A percentile compares a stretch with the other conserved stretches of the same genome.
These are phyloP conservation scores for Sphenostylis stenocarpa DNA, from an alignment of 306 rosid genomes.

Conservation along the genomic window DNA sequence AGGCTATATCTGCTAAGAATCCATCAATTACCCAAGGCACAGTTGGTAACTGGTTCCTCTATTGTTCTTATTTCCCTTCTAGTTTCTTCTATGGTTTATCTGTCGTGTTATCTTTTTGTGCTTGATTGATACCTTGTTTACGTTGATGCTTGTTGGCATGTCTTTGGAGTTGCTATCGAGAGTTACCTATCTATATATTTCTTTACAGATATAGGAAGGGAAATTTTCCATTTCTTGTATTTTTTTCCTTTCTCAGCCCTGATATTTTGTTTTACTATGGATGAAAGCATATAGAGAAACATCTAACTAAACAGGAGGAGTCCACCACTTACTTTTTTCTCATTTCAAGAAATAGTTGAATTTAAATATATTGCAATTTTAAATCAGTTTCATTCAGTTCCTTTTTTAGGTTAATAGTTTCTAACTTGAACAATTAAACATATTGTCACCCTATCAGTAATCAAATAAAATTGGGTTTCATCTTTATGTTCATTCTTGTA, in stretches of 20 bases:
- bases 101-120: neutral
- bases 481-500: neutral
- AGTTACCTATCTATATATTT: neutral
- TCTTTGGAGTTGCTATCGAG: neutral
- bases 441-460: neutral
- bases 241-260: neutral
- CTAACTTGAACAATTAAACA: neutral
- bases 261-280: neutral
- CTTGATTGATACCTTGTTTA: neutral
- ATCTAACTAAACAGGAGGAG: neutral
- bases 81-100: conserved; percentile 1
- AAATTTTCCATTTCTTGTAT: neutral
- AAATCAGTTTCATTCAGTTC: neutral
- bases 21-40: conserved; percentile 56
- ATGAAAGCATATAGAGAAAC: neutral
- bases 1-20: conserved; percentile 75
- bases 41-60: conserved; percentile 48
- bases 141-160: conserved; percentile 10
- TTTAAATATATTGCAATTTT: neutral
- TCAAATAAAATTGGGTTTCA: neutral
- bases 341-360: neutral
- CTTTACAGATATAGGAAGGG: neutral
- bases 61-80: conserved; percentile 14
- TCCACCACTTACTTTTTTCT: neutral
- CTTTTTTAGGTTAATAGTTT: neutral